Conservation (phyloP, 2,329 filamentous ascomycete species). For the Colletotrichum siamense region DNA sequence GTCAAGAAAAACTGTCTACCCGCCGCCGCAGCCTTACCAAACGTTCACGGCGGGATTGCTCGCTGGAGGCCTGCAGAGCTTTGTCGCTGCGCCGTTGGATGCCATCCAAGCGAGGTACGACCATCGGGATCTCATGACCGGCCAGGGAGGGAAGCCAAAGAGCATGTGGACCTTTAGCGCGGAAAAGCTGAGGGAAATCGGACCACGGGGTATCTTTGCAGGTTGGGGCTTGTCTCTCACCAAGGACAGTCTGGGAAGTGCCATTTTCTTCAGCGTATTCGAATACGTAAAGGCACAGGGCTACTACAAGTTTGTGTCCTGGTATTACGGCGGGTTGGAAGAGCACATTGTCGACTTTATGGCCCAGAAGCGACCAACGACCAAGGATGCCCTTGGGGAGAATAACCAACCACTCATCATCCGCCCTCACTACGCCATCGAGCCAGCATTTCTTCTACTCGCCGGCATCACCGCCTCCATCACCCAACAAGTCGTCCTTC, state of each 20-base stretch:
- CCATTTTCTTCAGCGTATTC: constrained; percentile 77
- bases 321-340: constrained; percentile 69
- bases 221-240: constrained; percentile 73
- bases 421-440: constrained; percentile 75
- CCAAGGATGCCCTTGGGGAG: constrained; percentile 24
- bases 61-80: constrained; percentile 72
- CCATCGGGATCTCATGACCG: constrained; percentile 52
- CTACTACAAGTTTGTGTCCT: constrained; percentile 74
- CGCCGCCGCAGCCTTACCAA: constrained; percentile 66
- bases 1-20: constrained; percentile 68
- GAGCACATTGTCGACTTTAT: constrained; percentile 57
- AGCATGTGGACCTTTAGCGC: constrained; percentile 78
- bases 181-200: constrained; percentile 71
- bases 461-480: constrained; percentile 74
- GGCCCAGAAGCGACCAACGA: constrained; percentile 48
- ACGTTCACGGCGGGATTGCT: constrained; percentile 75
- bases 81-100: constrained; percentile 77
- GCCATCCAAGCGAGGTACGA: constrained; percentile 78
- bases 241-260: constrained; percentile 74
- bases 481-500: constrained; percentile 71
- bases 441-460: constrained; percentile 73
- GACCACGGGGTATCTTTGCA: constrained; percentile 74
- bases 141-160: constrained; percentile 48
- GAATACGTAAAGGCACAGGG: constrained; percentile 78
- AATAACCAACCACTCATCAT: constrained; percentile 56